Evolutionary conservation across 495 filamentous ascomycete genomes (phyloP).

Genomic region (Aspergillus haitiensis): DNA sequence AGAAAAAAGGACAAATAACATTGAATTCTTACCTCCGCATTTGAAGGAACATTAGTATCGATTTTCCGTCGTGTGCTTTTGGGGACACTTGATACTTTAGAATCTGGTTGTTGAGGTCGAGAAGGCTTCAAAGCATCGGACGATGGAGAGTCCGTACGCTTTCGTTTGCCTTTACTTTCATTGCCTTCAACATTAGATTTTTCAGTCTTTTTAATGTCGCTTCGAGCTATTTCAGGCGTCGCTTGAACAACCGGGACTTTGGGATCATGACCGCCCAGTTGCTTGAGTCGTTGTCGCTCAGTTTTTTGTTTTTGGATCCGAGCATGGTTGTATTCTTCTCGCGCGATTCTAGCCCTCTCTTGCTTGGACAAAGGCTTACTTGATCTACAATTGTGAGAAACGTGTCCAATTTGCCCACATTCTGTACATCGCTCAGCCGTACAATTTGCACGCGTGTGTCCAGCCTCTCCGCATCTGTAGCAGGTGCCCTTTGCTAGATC

Average conservation of each 20-base stretch:
- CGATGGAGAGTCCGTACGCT: slow-evolving; percentile 39
- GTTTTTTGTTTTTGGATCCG: slow-evolving; percentile 32
- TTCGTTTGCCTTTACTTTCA: slow-evolving; percentile 42
- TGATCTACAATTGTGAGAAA: slow-evolving; percentile 34
- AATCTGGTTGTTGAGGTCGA: slow-evolving; percentile 28
- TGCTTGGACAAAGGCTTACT: slow-evolving; percentile 36
- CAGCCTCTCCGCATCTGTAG: slow-evolving; percentile 42
- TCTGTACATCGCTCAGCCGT: slow-evolving; percentile 43
- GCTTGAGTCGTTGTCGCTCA: slow-evolving; percentile 43
- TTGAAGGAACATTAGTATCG: slow-evolving; percentile 29
- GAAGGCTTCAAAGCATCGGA: slow-evolving; percentile 30
- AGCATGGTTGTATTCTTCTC: slow-evolving; percentile 37
- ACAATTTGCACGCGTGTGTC: slow-evolving; percentile 44
- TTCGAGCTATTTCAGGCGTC: slow-evolving; percentile 22
- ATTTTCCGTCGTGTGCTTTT: slow-evolving; percentile 31
- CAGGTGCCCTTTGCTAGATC: slow-evolving; percentile 41
- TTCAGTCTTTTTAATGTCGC: slow-evolving; percentile 13
- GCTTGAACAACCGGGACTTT: slow-evolving; percentile 47
- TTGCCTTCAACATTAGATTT: slow-evolving; percentile 13
- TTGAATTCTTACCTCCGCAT: slow-evolving; percentile 33
- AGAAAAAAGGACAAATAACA: background rate
- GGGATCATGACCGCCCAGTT: slow-evolving; percentile 48
- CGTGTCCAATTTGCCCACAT: slow-evolving; percentile 51
- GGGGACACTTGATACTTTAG: slow-evolving; percentile 25
- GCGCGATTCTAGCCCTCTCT: slow-evolving; percentile 33